Conservation (phyloP, 108 stramenopile genomes). For the Bacterosira constricta region DNA sequence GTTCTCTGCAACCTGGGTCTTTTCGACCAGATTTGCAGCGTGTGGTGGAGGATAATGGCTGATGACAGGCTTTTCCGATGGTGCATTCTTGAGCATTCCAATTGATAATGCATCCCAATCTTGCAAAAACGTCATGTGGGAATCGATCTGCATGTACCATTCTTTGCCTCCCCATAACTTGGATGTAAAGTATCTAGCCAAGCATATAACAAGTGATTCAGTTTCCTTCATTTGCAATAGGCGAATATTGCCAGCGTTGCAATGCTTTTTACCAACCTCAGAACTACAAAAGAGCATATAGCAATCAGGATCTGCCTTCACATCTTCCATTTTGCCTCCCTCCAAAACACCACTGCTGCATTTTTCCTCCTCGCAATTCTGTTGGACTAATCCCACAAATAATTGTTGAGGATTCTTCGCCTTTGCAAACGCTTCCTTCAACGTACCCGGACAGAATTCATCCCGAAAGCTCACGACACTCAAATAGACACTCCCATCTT, state of each 20-base stretch:
- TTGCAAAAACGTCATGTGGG: constrained; percentile 86
- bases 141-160: constrained; percentile 96
- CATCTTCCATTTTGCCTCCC: constrained; percentile 59
- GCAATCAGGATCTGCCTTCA: constrained; percentile 79
- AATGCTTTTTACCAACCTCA: constrained; percentile 58
- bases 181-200: constrained; percentile 90
- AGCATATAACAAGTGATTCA: constrained; percentile 93
- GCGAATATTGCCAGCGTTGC: constrained; percentile 71
- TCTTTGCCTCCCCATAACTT: constrained; percentile 95
- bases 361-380: constrained; percentile 89
- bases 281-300: constrained; percentile 76
- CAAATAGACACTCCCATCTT: constrained; percentile 86
- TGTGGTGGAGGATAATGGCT: constrained; percentile 89
- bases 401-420: constrained; percentile 88
- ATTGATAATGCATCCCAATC: constrained; percentile 90
- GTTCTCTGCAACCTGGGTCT: constrained; percentile 50
- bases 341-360: constrained; percentile 73
- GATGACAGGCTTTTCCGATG: constrained; percentile 86
- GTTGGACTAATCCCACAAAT: constrained; percentile 93
- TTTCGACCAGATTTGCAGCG: constrained; percentile 52
- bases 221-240: constrained; percentile 87
- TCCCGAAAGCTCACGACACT: constrained; percentile 94
- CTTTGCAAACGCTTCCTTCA: constrained; percentile 84
- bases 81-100: constrained; percentile 77
- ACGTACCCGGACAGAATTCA: constrained; percentile 90